These are phyloP conservation scores for Citrus maxima DNA, from an alignment of 345 rosid species.

Conservation along the genomic window DNA sequence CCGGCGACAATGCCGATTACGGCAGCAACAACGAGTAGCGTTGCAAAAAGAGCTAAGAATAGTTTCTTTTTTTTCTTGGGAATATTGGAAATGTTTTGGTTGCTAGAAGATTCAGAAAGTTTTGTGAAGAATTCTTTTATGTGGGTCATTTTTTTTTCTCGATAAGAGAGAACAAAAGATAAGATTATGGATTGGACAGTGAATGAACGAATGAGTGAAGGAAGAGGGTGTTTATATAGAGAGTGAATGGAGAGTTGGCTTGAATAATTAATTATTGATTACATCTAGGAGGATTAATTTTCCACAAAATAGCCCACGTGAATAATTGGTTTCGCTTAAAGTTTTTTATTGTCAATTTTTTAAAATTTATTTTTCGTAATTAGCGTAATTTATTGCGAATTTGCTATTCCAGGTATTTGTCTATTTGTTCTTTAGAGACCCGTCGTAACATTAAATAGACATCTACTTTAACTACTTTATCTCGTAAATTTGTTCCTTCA, in stretches of 20 bases:
- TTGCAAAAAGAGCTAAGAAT: slow-evolving; percentile 27
- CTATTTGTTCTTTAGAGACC: neutral
- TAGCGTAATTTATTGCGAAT: neutral
- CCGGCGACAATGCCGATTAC: slow-evolving; percentile 40
- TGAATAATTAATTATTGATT: neutral
- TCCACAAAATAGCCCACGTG: neutral
- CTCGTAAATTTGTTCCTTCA: neutral
- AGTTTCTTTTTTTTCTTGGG: slow-evolving; percentile 33
- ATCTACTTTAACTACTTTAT: neutral
- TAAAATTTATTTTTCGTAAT: too few relatives aligned
- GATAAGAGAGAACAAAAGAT: neutral
- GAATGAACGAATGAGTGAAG: too few relatives aligned
- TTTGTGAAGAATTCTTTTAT: slow-evolving; percentile 23
- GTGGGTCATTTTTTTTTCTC: slow-evolving; percentile 15
- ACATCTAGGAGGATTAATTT: neutral
- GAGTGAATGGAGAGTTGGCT: neutral
- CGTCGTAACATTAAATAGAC: neutral
- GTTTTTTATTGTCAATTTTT: neutral
- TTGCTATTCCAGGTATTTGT: too few relatives aligned
- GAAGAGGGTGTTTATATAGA: neutral
- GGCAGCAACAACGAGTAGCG: slow-evolving; percentile 39
- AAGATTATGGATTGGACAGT: neutral
- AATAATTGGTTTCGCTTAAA: neutral
- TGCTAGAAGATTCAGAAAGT: slow-evolving; percentile 16
- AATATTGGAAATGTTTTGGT: slow-evolving; percentile 3